A percentile compares a stretch with the other conserved stretches of the same genome.
phyloP scores from a whole-genome alignment of 1,284 basidiomycete species.

The Microbotryum intermedium region DNA sequence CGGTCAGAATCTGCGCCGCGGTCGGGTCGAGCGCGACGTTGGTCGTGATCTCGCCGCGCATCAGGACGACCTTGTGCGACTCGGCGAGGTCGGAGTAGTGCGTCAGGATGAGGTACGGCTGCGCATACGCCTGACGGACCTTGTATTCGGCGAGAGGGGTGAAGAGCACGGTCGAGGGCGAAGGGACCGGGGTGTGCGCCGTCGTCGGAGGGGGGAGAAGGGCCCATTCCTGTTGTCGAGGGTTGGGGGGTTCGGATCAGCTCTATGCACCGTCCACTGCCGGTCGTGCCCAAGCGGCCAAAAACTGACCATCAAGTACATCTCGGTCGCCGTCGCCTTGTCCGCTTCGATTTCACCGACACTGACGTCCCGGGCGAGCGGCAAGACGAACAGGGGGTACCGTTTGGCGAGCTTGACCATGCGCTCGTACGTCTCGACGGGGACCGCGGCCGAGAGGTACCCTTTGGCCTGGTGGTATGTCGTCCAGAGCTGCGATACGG shows the following conservation, averaged over 20 bases:
- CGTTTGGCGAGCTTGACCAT: slow-evolving; percentile 55
- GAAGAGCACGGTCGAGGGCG: slow-evolving; percentile 61
- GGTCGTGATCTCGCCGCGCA: slow-evolving; percentile 86
- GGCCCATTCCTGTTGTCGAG: slow-evolving; percentile 31
- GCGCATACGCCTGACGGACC: slow-evolving; percentile 72
- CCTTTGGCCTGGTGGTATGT: slow-evolving; percentile 76
- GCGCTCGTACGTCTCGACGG: slow-evolving; percentile 59
- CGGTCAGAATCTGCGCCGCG: slow-evolving; percentile 69
- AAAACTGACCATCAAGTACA: slow-evolving; percentile 75
- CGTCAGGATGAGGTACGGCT: slow-evolving; percentile 81
- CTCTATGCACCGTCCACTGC: slow-evolving; percentile 41
- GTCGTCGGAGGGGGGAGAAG: slow-evolving; percentile 46
- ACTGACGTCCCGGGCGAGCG: slow-evolving; percentile 52
- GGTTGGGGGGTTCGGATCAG: slow-evolving; percentile 34
- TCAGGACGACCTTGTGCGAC: slow-evolving; percentile 72
- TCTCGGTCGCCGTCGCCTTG: slow-evolving; percentile 57
- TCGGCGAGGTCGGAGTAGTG: slow-evolving; percentile 81
- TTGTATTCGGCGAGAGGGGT: slow-evolving; percentile 95
- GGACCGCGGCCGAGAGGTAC: slow-evolving; percentile 70
- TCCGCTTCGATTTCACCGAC: slow-evolving; percentile 40
- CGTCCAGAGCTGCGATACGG: slow-evolving; percentile 76
- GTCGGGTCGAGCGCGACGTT: slow-evolving; percentile 52
- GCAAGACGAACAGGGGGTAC: slow-evolving; percentile 70
- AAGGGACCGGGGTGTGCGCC: slow-evolving; percentile 28
- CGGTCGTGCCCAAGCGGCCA: slow-evolving; percentile 45